Percentiles rank a stretch among this genome's conserved stretches.
Conservation (phyloP, 495 filamentous ascomycete genomes). For the Penicillium chermesinum region DNA sequence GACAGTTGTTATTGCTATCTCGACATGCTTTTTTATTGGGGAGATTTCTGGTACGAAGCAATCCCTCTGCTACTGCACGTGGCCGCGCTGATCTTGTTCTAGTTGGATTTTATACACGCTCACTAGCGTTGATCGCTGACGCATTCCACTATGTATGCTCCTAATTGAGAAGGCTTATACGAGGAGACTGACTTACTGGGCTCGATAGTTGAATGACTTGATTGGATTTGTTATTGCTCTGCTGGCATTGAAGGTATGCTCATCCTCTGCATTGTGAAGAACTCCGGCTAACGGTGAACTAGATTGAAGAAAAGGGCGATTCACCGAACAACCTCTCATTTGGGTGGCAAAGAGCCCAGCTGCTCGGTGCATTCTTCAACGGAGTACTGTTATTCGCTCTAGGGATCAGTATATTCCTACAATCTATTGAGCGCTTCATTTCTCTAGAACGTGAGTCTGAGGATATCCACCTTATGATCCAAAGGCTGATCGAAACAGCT, state of each 20-base stretch:
- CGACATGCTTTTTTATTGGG: conserved; percentile 46
- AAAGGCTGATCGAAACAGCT: conserved; percentile 5
- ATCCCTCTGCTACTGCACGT: background rate
- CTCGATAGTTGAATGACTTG: conserved; percentile 74
- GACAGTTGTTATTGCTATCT: conserved; percentile 43
- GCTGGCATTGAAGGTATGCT: conserved; percentile 69
- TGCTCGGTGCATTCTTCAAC: conserved; percentile 81
- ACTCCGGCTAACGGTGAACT: background rate
- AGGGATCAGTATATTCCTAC: conserved; percentile 82
- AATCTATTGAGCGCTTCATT: conserved; percentile 76
- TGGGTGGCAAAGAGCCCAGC: conserved; percentile 78
- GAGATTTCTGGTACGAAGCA: conserved; percentile 42
- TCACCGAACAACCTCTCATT: conserved; percentile 34
- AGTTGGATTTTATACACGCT: conserved; percentile 76
- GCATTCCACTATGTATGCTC: conserved; percentile 82
- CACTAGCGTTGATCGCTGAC: conserved; percentile 83
- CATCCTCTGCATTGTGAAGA: background rate
- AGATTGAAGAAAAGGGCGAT: conserved; percentile 18
- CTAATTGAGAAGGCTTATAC: too few species aligned
- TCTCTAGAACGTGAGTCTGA: conserved; percentile 12
- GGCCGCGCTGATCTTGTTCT: conserved; percentile 7
- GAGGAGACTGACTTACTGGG: background rate
- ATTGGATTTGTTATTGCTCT: conserved; percentile 80
- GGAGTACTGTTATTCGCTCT: conserved; percentile 83
- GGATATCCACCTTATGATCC: background rate